phyloP scores from a whole-genome alignment of 257 asterid species.

The Solanum habrochaites region DNA sequence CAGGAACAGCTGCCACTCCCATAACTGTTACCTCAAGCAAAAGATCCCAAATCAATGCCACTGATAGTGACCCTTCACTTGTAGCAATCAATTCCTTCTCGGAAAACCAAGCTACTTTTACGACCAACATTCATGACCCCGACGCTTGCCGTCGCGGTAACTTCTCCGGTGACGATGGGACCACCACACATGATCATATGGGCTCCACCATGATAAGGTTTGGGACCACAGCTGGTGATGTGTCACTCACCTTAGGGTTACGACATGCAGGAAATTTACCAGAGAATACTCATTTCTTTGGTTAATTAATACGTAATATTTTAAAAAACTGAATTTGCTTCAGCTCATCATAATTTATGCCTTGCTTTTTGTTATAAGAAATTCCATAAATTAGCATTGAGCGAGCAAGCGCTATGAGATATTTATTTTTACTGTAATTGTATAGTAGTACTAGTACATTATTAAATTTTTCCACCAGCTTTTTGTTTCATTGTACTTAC shows the following conservation, averaged over 20 bases:
- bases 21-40: conserved; percentile 15
- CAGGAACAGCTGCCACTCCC: conserved; percentile 12
- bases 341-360: not conserved
- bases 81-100: conserved; percentile 43
- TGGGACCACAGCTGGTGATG: conserved; percentile 67
- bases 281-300: conserved; percentile 58
- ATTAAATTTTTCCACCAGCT: not conserved
- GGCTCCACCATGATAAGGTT: conserved; percentile 56
- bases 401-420: not conserved
- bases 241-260: conserved; percentile 91
- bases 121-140: conserved; percentile 9
- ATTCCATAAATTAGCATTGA: not conserved
- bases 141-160: conserved; percentile 16
- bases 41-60: conserved; percentile 37
- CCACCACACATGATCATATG: conserved; percentile 7
- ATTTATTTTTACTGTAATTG: conserved; percentile 22
- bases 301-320: conserved; percentile 16
- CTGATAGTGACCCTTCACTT: conserved; percentile 52
- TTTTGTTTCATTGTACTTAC: not conserved
- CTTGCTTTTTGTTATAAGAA: not conserved
- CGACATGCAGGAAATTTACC: conserved; percentile 90
- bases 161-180: not conserved
- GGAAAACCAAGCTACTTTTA: conserved; percentile 27
- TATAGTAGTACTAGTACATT: conserved; percentile 18
- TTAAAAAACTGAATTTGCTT: not conserved